Conservation (phyloP, 345 rosid genomes). For the Physaria fendleri region DNA sequence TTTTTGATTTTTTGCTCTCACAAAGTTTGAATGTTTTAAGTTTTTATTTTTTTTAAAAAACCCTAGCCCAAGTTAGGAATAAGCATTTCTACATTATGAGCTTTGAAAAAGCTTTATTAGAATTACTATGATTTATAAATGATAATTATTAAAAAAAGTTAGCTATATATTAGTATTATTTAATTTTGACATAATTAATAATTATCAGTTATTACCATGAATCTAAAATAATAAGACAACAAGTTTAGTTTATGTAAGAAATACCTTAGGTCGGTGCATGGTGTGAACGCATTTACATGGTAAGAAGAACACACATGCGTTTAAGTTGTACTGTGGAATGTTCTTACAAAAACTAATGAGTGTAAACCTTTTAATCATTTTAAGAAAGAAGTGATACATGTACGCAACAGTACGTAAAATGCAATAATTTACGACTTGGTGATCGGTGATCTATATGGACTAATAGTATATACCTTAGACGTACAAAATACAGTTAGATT, state of each 20-base stretch:
- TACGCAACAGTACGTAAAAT: conserved; percentile 6
- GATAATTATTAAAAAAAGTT: background rate
- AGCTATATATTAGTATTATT: background rate
- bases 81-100: too few relatives aligned
- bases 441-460: conserved; percentile 11
- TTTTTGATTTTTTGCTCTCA: background rate
- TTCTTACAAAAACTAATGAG: conserved; percentile 18
- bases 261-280: conserved; percentile 16
- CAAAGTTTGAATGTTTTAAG: background rate
- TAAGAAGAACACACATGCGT: conserved; percentile 26
- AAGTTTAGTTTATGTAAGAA: background rate
- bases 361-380: background rate
- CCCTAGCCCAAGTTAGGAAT: background rate
- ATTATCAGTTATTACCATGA: background rate
- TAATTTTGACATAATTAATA: background rate
- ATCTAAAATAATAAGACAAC: background rate
- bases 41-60: background rate
- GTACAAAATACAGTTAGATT: conserved; percentile 10
- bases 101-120: background rate
- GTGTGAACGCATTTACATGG: conserved; percentile 24
- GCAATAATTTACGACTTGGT: background rate
- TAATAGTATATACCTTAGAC: conserved; percentile 14
- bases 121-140: background rate
- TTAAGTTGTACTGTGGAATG: conserved; percentile 28
- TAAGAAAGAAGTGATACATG: conserved; percentile 2